Base-by-base conservation (phyloP, 768 basidiomycete species). In the Naganishia kalamii region DNA sequence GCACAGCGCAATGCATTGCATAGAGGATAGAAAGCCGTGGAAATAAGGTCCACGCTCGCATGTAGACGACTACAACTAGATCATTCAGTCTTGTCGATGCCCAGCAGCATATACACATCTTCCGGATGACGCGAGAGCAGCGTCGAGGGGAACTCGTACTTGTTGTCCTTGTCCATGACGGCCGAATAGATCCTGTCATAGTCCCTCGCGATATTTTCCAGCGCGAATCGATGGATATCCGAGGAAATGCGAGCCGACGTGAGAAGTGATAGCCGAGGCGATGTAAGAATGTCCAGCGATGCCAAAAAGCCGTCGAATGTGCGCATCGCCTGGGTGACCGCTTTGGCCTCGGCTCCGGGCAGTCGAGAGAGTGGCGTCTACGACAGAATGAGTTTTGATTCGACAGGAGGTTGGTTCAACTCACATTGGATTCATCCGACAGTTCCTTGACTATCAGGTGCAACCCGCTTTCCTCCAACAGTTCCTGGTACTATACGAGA, bases 61-160 rank as follows among this genome's bases (percentile, higher is more conserved):
- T 40, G 44, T 21, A 25, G 27, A 35, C 27, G 40, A 19, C 25
- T 40, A 33, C 35, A 33, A 57, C 54, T 21, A 44, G 12, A 44
- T 44, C 37, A 44, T 44, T n/a, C 21, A 44, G 6, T n/a, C 13
- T 40, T 17, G 19, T 57, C 65, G 43, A 64, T 59, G n/a, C 66
- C 66, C 41, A 68, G 23, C 30, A 68, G 47, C 49, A 60, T 63
- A 30, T 43, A 54, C 11, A 77, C 75, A 61, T 77, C 75, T n/a
- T 72, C 75, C 48, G 67, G 71, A 10, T 68, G 70, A 30, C 87
- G 85, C 15, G 91, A 88, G 41, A 94, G 78, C 64, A 94, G 75
- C 23, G 92, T 92, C 65, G 86, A 83, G 17, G 86, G 89, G n/a
- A 92, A 93, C 79, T 97, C 92, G 72, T 97, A 99, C 75, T 82